These are phyloP conservation scores for Scleroderma bovista DNA, from an alignment of 768 basidiomycete species.

Conservation along the genomic window DNA sequence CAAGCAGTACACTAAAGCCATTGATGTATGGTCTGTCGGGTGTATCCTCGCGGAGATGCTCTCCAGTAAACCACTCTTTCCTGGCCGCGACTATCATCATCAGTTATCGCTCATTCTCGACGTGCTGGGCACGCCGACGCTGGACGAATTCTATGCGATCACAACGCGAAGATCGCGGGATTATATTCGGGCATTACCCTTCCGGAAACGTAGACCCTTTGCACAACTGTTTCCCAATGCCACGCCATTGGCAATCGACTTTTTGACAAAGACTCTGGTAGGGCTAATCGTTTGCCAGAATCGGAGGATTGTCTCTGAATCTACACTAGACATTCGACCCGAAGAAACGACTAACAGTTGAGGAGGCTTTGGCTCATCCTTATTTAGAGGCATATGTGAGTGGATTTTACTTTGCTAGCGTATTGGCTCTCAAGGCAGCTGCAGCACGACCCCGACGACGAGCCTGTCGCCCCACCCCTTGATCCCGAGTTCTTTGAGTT, in stretches of 20 bases:
- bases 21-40: constrained; percentile 84
- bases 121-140: constrained; percentile 91
- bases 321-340: constrained; percentile 86
- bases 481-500: constrained; percentile 97
- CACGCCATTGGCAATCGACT: constrained; percentile 69
- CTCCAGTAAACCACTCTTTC: constrained; percentile 94
- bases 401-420: constrained; percentile 2
- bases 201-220: constrained; percentile 84
- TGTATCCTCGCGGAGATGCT: constrained; percentile 96
- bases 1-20: constrained; percentile 97
- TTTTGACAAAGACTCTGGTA: constrained; percentile 80
- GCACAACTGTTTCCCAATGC: constrained; percentile 87
- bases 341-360: constrained; percentile 92
- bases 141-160: constrained; percentile 98
- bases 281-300: constrained; percentile 8
- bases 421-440: constrained; percentile 4
- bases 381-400: constrained; percentile 89
- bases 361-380: constrained; percentile 91
- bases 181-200: constrained; percentile 91
- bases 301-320: not conserved
- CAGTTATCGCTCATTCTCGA: constrained; percentile 94
- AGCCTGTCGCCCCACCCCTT: constrained; percentile 92
- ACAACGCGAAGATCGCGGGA: constrained; percentile 88
- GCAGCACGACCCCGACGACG: constrained; percentile 93
- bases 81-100: constrained; percentile 94